Base-by-base conservation (phyloP, 1,284 basidiomycete genomes). In the Cerrena zonata region DNA sequence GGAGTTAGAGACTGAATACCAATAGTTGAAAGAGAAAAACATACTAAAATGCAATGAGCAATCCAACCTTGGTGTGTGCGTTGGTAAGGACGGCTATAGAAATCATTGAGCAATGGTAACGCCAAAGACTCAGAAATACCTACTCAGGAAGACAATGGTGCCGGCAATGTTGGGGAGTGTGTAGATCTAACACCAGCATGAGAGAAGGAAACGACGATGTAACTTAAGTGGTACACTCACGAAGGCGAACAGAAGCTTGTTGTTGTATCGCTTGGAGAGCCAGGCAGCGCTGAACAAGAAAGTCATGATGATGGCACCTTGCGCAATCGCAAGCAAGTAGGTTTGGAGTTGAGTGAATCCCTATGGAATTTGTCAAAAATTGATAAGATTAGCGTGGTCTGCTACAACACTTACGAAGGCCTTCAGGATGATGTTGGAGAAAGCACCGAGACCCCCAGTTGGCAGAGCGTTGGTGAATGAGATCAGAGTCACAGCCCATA, bases 381-480 rank as follows among this genome's bases (percentile, higher is more conserved):
- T 30, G 39, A n/a, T 7, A 11, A 51, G 37, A 45, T 58, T 47
- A 46, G 24, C 15, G 37, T 23, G 34, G 37, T 18, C 4, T 18
- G 48, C 22, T 36, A 30, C 44, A 23, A 7, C 15, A 54, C 67
- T 52, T 53, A 72, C 72, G 48, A 76, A 78, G 23, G 71, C 72
- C 24, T 65, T 73, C 50, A 78, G 54, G 52, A 79, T 76, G 50
- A 79, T 70, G 57, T 79, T 78, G 3, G 72, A 73, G 61, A 77
- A 79, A 1, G 76, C 75, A 23, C 76, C 75, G 30, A 77, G 59
- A 2, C 78, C 78, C 44, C 77, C 77, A 1, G 76, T 78, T 10
- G 77, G 77, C 27, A 79, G 63, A 0, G 73, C 77, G 57, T 80
- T 79, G 12, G 77, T 75, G 58, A 80, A 73, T 21, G 75, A 75